A percentile compares a stretch with the other conserved stretches of the same genome.
Conservation (phyloP, 176 grass and related monocot genomes). For the Avena insularis region DNA sequence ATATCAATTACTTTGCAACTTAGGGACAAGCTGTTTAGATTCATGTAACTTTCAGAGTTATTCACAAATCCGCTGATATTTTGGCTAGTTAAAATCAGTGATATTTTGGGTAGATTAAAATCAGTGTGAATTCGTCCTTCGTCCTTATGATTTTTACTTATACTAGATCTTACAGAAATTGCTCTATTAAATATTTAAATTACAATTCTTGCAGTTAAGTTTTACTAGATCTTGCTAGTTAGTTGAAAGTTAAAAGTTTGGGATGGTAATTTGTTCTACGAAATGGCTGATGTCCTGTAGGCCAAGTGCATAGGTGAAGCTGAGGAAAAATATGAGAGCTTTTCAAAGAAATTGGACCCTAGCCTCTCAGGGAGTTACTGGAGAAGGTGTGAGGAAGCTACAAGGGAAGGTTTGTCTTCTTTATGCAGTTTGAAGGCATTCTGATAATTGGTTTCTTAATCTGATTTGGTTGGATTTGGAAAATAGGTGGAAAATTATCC, state of each 20-base stretch:
- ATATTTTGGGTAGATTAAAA: background rate
- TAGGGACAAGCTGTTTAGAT: background rate
- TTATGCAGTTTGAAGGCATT: conserved; percentile 20
- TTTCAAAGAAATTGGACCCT: conserved; percentile 71
- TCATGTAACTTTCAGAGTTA: background rate
- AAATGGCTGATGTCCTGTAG: conserved; percentile 45
- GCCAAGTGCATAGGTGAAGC: conserved; percentile 81
- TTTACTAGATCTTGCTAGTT: conserved; percentile 16
- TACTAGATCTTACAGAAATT: conserved; percentile 22
- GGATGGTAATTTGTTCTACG: conserved; percentile 18
- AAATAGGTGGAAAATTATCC: conserved; percentile 63
- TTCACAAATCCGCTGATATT: background rate
- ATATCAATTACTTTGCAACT: no score
- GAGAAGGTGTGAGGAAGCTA: conserved; percentile 95
- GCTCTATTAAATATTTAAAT: conserved; percentile 8
- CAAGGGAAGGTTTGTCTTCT: conserved; percentile 66
- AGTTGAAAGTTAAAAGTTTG: background rate
- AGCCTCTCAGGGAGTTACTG: conserved; percentile 62
- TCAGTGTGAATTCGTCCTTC: background rate
- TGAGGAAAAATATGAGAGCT: conserved; percentile 74
- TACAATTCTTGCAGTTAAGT: background rate
- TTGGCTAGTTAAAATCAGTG: background rate
- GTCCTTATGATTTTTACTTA: background rate
- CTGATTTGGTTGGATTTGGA: background rate
- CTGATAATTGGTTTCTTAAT: conserved; percentile 21